Base-by-base conservation (phyloP, 805 yeast species). In the Metschnikowia lachancei region DNA sequence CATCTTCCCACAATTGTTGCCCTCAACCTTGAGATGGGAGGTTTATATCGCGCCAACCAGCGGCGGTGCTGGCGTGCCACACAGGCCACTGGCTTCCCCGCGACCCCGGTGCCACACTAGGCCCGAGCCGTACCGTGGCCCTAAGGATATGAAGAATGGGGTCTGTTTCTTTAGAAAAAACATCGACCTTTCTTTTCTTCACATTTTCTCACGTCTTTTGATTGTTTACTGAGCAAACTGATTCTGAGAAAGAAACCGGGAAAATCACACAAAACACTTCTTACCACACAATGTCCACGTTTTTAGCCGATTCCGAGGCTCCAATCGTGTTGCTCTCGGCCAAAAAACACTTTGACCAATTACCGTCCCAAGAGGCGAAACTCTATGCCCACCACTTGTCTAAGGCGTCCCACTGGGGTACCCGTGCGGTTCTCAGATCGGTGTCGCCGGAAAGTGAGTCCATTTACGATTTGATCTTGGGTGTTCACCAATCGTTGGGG, bases 371-470 rank as follows among this genome's bases (percentile, higher is more conserved):
- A 33, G 83, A 83, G 52, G 78, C 86, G 61, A 73, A 75, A 47
- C 51, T 58, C 33, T 89, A 89, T 60, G 95, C 96, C 17, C 96
- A 89, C 67, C 82, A 81, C 63, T 79, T 89, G 65, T 81, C 91
- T 33, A 80, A 83, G 59, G 96, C 95, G 2, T 81, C 90, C 36
- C 95, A 87, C 62, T 81, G 80, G 67, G 97, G 97, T 32, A 77
- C 94, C 10, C 74, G 94, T 52, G 87, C 83, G 5, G 87, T 86
- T 2, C 69, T 87, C 49, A 75, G 95, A 58, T 88, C 89, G 34
- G 95, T 89, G 5, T 83, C 91, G 10, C 85, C 85, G 18, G 95
- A 89, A 59, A 79, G 89, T 49, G 96, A 89, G 64, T 62, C 66
- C 18, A 85, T 88, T 49, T 87, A 74, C 59, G 91, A 89, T 55